Percentiles rank a stretch among this genome's conserved stretches.
Conservation (phyloP, 75 land plant genomes). For the Selaginella moellendorffii region DNA sequence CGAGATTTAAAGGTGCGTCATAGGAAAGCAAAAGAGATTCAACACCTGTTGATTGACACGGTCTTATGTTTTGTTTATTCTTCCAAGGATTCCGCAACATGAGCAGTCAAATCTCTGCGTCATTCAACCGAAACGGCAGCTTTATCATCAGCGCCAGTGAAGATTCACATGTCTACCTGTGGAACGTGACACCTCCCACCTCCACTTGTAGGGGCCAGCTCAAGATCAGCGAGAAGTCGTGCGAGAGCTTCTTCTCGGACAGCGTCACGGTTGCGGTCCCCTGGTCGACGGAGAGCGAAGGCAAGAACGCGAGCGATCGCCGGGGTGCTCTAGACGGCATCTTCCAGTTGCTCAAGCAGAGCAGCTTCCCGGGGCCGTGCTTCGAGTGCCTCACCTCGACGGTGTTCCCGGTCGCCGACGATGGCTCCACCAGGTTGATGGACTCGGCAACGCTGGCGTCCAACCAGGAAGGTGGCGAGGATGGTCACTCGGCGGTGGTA, state of each 20-base stretch:
- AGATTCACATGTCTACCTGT: conserved; percentile 68
- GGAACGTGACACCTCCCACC: conserved; percentile 32
- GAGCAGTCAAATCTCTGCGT: conserved; percentile 59
- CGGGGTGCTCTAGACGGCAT: not conserved
- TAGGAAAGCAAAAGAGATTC: too few relatives aligned
- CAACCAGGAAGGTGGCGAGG: too few relatives aligned
- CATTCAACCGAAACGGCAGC: conserved; percentile 60
- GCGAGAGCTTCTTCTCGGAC: conserved; percentile 48
- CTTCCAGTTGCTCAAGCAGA: not conserved
- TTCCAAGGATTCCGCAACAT: too few relatives aligned
- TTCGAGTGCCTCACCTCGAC: not conserved
- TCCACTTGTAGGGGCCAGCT: conserved; percentile 12
- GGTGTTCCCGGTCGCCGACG: not conserved
- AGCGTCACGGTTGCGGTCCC: conserved; percentile 73
- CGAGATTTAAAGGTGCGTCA: conserved; percentile 51
- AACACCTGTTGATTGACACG: too few relatives aligned
- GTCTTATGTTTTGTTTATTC: too few relatives aligned
- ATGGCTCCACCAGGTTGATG: too few relatives aligned
- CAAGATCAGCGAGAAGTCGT: conserved; percentile 29
- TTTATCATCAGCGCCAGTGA: conserved; percentile 71
- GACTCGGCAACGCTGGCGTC: too few relatives aligned
- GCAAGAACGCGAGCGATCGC: not conserved
- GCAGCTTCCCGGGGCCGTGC: not conserved
- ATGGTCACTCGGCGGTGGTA: too few relatives aligned
- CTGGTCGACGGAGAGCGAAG: conserved; percentile 26